Evolutionary conservation across 495 filamentous ascomycete species (phyloP).

Genomic region (Lophium mytilinum): DNA sequence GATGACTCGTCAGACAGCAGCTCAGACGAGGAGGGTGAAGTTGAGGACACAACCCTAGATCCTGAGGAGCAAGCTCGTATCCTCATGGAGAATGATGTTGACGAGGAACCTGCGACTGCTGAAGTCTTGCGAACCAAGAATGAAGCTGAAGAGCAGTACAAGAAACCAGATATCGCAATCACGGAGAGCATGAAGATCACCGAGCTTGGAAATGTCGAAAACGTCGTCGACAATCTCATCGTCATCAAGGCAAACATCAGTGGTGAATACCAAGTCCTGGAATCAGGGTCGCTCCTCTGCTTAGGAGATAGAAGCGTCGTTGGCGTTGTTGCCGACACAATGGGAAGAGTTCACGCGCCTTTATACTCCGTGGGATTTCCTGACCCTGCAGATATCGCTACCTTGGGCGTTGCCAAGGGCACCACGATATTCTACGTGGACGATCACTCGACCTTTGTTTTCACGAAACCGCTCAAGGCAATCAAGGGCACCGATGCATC

Average conservation of each 20-base stretch:
- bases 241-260: conserved; percentile 72
- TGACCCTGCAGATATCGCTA: conserved; percentile 54
- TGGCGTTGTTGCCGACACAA: conserved; percentile 69
- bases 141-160: conserved; percentile 49
- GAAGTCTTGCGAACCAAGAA: conserved; percentile 66
- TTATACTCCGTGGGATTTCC: conserved; percentile 69
- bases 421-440: conserved; percentile 69
- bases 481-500: conserved; percentile 85
- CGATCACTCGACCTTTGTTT: conserved; percentile 66
- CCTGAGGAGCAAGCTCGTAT: conserved; percentile 71
- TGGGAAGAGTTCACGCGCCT: conserved; percentile 76
- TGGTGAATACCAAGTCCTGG: conserved; percentile 75
- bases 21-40: conserved; percentile 38
- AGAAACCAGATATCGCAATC: conserved; percentile 65
- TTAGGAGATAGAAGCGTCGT: conserved; percentile 65
- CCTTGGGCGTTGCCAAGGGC: conserved; percentile 55
- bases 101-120: conserved; percentile 55
- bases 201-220: conserved; percentile 62
- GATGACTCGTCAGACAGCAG: conserved; percentile 52
- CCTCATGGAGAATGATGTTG: conserved; percentile 70
- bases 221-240: conserved; percentile 63
- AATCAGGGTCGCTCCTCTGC: conserved; percentile 75
- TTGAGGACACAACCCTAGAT: conserved; percentile 62
- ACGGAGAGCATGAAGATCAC: conserved; percentile 67
- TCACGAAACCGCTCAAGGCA: conserved; percentile 68